Base-by-base conservation (phyloP, 805 yeast species). In the Naumovozyma castellii region DNA sequence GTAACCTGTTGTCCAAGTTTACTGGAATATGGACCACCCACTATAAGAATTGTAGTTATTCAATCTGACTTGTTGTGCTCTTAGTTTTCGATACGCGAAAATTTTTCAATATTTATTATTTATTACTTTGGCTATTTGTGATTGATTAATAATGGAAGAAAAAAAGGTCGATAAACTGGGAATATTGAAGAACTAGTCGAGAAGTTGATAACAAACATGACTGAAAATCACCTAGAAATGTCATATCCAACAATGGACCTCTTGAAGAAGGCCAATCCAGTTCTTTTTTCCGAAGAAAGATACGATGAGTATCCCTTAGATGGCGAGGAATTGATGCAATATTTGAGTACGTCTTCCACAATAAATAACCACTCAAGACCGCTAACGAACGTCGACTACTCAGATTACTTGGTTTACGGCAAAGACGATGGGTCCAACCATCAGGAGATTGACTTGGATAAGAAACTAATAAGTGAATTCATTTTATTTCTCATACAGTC, bases 291-390 rank as follows among this genome's bases (percentile, higher is more conserved):
- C 4, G 38, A 41, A 10, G 52, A 50, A 8, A 39, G 46, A 17
- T 45, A 48, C 15, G 59, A 56, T 19, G 53, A 54, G 28, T 56
- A 57, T 41, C 62, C 62, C 17, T 38, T 50, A 31, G 49, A 50
- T 8, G 50, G 54, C 25, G 47, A 37, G 13, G 62, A 57, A 35
- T 36, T 56, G 42, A 51, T 49, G 18, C 54, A 49, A 37, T 53
- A 48, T 36, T 39, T 57, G 19, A 39, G 37, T 15, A 46, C 53
- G 5, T 42, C 43, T n/a, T 37, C 45, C 8, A 36, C 40, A 5
- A 29, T 35, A n/a, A 16, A 38, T 4, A 22, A 37, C 14, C 28
- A 32, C 16, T 30, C 35, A 9, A 43, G 45, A 32, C 49, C 49
- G 3, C 34, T 37, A 31, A 55, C 58, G 5, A 48, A 47, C 5